phyloP scores from a whole-genome alignment of 768 basidiomycete species.

The Amanita pallidorosea region DNA sequence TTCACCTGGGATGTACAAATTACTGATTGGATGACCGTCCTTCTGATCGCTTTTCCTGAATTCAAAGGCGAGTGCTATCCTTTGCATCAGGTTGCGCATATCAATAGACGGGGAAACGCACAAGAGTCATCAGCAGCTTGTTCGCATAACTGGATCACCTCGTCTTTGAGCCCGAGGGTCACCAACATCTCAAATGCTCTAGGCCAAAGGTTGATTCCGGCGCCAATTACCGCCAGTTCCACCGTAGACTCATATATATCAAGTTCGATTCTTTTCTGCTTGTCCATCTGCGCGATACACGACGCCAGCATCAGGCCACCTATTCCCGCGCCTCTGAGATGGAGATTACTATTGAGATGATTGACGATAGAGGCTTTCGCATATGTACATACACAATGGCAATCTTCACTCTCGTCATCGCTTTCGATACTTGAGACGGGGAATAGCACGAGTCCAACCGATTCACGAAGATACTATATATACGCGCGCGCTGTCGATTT shows the following conservation, averaged over 20 bases:
- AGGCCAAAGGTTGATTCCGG: conserved; percentile 46
- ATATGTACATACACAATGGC: not conserved
- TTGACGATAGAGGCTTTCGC: not conserved
- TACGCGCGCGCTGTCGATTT: no score
- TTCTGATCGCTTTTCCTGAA: conserved; percentile 55
- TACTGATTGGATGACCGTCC: conserved; percentile 41
- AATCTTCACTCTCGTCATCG: not conserved
- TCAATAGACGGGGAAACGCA: not conserved
- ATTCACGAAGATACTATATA: no score
- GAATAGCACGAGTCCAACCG: no score
- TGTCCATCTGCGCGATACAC: conserved; percentile 29
- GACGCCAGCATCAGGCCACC: conserved; percentile 27
- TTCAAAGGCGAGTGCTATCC: conserved; percentile 37
- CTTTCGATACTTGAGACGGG: no score
- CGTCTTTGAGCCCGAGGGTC: conserved; percentile 37
- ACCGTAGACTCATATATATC: conserved; percentile 44
- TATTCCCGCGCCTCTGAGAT: conserved; percentile 40
- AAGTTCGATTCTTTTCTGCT: conserved; percentile 43
- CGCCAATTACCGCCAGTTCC: conserved; percentile 44
- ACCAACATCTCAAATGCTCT: conserved; percentile 18
- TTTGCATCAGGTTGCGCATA: not conserved
- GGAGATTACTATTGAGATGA: not conserved
- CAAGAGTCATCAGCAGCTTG: not conserved
- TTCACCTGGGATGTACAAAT: conserved; percentile 47
- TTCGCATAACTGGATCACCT: conserved; percentile 21